Conservation (phyloP, 495 filamentous ascomycete genomes). For the Lichenothelia convexa region DNA sequence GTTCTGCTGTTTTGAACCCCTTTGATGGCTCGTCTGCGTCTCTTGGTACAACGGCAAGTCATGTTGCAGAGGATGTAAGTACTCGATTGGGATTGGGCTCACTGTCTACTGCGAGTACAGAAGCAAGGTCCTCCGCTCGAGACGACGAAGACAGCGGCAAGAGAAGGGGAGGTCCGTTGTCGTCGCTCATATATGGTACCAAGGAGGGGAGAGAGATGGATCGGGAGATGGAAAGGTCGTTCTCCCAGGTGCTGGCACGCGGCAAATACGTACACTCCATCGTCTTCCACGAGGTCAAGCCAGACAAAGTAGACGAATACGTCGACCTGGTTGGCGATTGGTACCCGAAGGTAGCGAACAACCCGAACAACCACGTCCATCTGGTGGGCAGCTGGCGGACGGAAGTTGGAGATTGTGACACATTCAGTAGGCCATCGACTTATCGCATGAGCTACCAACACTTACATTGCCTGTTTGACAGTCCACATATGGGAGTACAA, state of each 20-base stretch:
- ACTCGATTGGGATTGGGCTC: slow-evolving; percentile 15
- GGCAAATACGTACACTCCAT: slow-evolving; percentile 98
- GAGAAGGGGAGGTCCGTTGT: slow-evolving; percentile 35
- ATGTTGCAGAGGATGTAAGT: not conserved
- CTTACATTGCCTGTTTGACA: slow-evolving; percentile 12
- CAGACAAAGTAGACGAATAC: slow-evolving; percentile 90
- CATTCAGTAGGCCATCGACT: slow-evolving; percentile 52
- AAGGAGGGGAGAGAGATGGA: slow-evolving; percentile 86
- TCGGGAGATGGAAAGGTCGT: slow-evolving; percentile 82
- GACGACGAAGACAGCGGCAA: slow-evolving; percentile 29
- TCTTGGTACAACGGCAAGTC: slow-evolving; percentile 1
- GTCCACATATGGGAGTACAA: slow-evolving; percentile 99
- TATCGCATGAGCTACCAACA: not conserved
- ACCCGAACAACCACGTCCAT: slow-evolving; percentile 77
- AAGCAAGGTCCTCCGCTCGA: slow-evolving; percentile 22
- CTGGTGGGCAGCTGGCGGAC: slow-evolving; percentile 96
- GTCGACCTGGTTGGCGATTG: slow-evolving; percentile 75
- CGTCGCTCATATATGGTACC: slow-evolving; percentile 83
- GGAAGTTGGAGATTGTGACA: slow-evolving; percentile 94
- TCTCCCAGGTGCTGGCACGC: slow-evolving; percentile 79
- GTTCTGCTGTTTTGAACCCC: slow-evolving; percentile 23
- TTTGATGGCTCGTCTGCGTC: slow-evolving; percentile 28
- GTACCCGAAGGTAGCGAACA: slow-evolving; percentile 73
- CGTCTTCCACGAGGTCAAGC: slow-evolving; percentile 90
- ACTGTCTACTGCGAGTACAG: slow-evolving; percentile 16